phyloP scores from a whole-genome alignment of 2,329 filamentous ascomycete genomes.

The Xylariaceae sp. region DNA sequence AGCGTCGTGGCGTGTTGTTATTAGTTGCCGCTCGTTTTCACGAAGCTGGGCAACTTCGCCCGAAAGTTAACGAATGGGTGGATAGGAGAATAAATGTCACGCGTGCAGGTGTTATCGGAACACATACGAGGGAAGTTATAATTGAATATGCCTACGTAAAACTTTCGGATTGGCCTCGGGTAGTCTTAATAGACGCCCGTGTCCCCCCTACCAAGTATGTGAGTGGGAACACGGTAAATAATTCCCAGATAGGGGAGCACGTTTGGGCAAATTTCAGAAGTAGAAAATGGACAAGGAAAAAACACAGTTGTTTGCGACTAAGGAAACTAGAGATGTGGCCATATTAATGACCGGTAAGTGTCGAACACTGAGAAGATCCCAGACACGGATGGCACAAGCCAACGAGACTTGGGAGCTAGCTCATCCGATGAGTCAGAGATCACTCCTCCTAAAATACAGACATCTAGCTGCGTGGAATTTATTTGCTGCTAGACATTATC shows the following conservation, averaged over 20 bases:
- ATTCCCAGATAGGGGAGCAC: conserved; percentile 26
- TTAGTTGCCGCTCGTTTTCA: too few species aligned
- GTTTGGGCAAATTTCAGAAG: conserved; percentile 27
- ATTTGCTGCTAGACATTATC: conserved; percentile 27
- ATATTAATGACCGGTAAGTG: conserved; percentile 22
- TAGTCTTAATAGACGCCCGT: background rate
- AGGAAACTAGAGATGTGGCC: conserved; percentile 31
- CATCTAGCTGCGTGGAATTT: conserved; percentile 28
- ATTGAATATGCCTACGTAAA: too few species aligned
- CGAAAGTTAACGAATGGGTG: too few species aligned
- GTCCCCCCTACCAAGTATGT: background rate
- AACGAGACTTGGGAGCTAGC: conserved; percentile 18
- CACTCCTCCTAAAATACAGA: conserved; percentile 33
- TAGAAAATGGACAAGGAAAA: conserved; percentile 29
- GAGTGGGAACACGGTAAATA: conserved; percentile 13
- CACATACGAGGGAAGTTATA: too few species aligned
- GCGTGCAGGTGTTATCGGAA: too few species aligned
- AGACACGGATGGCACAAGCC: conserved; percentile 24
- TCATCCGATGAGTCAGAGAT: conserved; percentile 19
- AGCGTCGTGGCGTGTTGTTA: too few species aligned
- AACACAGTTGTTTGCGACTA: conserved; percentile 27
- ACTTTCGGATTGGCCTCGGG: too few species aligned
- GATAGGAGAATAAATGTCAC: too few species aligned
- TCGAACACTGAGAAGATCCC: conserved; percentile 22
- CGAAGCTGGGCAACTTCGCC: too few species aligned